Conservation (phyloP, 164 flowering plant genomes). For the Kalanchoe fedtschenkoi region DNA sequence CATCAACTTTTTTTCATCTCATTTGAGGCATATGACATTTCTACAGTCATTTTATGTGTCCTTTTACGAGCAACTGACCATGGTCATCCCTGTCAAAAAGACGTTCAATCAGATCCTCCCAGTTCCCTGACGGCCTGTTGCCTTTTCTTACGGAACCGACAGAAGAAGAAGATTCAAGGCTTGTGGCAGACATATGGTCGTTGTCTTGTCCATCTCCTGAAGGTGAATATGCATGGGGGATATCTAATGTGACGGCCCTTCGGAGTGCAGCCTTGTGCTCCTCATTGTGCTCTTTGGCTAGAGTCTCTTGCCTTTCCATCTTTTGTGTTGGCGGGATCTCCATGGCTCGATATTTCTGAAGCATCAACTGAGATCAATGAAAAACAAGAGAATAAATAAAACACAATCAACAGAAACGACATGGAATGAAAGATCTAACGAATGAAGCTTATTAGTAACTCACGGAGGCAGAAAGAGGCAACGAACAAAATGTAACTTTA, state of each 20-base stretch:
- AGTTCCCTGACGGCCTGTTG: constrained; percentile 29
- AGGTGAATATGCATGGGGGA: constrained; percentile 62
- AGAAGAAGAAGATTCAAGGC: constrained; percentile 24
- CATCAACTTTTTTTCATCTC: not conserved
- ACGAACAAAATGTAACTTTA: no score
- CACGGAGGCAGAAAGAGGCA: no score
- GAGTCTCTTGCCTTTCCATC: constrained; percentile 62
- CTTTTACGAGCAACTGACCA: constrained; percentile 46
- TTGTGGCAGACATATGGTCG: constrained; percentile 21
- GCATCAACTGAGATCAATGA: constrained; percentile 41
- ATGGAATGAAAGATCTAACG: no score
- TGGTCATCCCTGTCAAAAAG: constrained; percentile 63
- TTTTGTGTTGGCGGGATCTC: constrained; percentile 68
- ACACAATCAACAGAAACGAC: no score
- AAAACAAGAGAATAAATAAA: not conserved
- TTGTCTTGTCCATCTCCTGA: constrained; percentile 70
- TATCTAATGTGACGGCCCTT: constrained; percentile 54
- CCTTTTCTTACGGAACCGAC: constrained; percentile 15
- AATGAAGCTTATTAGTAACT: no score
- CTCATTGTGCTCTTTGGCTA: constrained; percentile 53
- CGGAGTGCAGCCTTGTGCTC: constrained; percentile 76
- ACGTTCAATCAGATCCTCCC: constrained; percentile 65
- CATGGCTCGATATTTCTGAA: constrained; percentile 49
- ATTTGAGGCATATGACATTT: not conserved
- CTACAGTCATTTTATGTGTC: not conserved